Conservation (phyloP, 148 eudicot genomes). For the Beta vulgaris region DNA sequence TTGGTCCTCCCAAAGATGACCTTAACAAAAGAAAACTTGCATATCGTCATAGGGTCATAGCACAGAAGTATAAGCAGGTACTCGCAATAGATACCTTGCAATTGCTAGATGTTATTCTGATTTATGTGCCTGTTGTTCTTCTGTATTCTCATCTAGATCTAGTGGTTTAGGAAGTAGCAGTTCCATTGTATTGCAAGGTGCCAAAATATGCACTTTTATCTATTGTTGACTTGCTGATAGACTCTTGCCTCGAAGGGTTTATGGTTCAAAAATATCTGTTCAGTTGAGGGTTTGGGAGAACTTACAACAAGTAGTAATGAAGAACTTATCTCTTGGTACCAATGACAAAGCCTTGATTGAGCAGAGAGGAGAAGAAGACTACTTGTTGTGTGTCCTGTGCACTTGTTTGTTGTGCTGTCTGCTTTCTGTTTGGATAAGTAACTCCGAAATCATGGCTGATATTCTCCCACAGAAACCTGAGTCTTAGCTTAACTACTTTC, state of each 20-base stretch:
- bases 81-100: conserved; percentile 4
- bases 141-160: no score
- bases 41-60: conserved; percentile 64
- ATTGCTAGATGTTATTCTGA: not conserved
- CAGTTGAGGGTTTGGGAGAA: not conserved
- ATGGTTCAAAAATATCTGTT: not conserved
- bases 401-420: not conserved
- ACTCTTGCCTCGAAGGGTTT: no score
- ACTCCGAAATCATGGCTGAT: not conserved
- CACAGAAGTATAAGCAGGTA: conserved; percentile 80
- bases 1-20: conserved; percentile 53
- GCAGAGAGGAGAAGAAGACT: not conserved
- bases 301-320: not conserved
- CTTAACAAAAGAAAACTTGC: conserved; percentile 69
- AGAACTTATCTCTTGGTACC: not conserved
- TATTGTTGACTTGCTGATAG: no score
- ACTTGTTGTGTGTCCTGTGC: not conserved
- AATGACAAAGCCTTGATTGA: not conserved
- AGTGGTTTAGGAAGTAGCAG: not conserved
- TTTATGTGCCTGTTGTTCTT: not conserved
- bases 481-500: not conserved
- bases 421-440: not conserved
- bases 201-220: not conserved
- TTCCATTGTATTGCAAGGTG: not conserved
- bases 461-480: not conserved